Evolutionary conservation across 2,329 filamentous ascomycete genomes (phyloP), one percentile per base, ranked within the genome.

Genomic region (Claviceps quebecensis): DNA sequence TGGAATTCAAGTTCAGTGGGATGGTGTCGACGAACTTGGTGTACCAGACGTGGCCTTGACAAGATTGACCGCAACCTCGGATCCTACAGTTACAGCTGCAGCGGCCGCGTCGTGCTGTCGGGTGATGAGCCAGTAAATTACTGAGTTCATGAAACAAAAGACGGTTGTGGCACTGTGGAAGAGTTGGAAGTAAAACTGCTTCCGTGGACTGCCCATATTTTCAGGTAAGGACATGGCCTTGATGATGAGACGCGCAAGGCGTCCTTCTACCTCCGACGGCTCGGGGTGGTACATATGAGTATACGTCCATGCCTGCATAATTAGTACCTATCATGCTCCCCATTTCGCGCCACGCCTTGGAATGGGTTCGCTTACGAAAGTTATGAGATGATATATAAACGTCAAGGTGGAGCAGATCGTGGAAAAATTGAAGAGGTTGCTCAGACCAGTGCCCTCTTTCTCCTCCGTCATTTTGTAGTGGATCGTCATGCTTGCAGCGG

Each of bases 211-310:
- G 7, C 59, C 61, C 55, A 69, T 67, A 53, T 72, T 66, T 45
- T 61, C 60, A 1, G 75, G 71, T 9, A 76, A 67, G 2, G 74
- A 75, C 59, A 77, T 65, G 56, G 61, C 57, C 3, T 60, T 63
- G 52, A 74, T 57, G 49, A 72, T 54, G 38, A 55, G 61, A 22
- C 64, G 63, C 56, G 69, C 69, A 57, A 65, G 61, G 8, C 60
- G 59, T 37, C 60, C 67, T 54, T 63, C 66, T 37, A 63, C 58
- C 0, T 68, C 61, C 17, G 72, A 67, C 8, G 64, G 57, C 9
- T 69, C 65, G 1, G 73, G 73, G 49, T 69, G 70, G 58, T 75
- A 70, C 29, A 76, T 63, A 56, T 78, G 75, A 47, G 74, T 74
- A 48, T 71, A 72, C 0, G 73, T 76, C 74, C 74, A 78, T 29